Conservation (phyloP, 2,329 filamentous ascomycete genomes). For the Hymenoscyphus repandus region DNA sequence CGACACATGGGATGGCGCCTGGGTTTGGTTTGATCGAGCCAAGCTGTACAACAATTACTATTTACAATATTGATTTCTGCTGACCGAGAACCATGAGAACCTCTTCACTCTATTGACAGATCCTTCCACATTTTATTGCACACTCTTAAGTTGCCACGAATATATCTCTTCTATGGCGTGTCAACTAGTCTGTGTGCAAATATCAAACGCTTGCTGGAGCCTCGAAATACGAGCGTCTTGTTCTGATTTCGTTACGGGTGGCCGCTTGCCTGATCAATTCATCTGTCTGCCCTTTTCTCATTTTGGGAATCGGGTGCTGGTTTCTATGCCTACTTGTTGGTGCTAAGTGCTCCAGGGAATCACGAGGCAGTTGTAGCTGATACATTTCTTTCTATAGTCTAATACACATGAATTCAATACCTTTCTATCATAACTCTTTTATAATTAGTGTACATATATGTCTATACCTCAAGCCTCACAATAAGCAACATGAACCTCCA, state of each 20-base stretch:
- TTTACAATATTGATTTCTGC: too few species aligned
- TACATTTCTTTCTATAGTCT: constrained; percentile 14
- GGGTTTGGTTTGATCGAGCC: neutral
- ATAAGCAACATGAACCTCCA: constrained; percentile 23
- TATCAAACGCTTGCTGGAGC: constrained; percentile 41
- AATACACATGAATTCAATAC: neutral
- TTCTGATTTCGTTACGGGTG: constrained; percentile 30
- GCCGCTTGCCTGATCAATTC: constrained; percentile 29
- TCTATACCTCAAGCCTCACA: constrained; percentile 12
- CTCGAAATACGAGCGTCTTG: constrained; percentile 33
- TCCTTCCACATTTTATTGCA: constrained; percentile 42
- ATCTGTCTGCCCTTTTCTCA: constrained; percentile 23
- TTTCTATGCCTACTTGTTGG: constrained; percentile 17
- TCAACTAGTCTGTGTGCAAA: constrained; percentile 97
- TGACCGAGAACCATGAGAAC: too few species aligned
- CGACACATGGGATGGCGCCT: constrained; percentile 2
- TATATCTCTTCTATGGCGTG: constrained; percentile 69
- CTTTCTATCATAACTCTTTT: neutral
- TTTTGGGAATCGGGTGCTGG: constrained; percentile 19
- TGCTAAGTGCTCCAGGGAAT: constrained; percentile 16
- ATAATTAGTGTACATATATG: neutral
- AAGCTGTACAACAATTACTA: neutral
- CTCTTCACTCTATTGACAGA: too few species aligned
- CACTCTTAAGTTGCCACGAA: constrained; percentile 96
- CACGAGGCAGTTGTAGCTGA: constrained; percentile 23